These are phyloP conservation scores for Barbatosphaeria neglecta DNA, from an alignment of 495 filamentous ascomycete genomes.

Conservation along the genomic window DNA sequence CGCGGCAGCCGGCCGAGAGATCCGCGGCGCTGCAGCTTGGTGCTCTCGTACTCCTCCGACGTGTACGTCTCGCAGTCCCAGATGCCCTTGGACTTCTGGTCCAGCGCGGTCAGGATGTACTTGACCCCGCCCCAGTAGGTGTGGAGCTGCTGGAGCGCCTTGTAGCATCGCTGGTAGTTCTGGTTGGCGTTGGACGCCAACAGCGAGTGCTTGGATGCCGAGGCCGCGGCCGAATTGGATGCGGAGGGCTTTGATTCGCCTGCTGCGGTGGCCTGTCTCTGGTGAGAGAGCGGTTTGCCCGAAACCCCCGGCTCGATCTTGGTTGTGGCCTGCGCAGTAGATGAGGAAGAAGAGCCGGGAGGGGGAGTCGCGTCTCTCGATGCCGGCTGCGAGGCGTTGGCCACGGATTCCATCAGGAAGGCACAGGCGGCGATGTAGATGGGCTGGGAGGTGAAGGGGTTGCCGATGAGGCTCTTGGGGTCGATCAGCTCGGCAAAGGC, in stretches of 20 bases:
- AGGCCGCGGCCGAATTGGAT: constrained; percentile 8
- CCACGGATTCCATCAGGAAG: constrained; percentile 69
- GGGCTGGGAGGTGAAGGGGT: constrained; percentile 79
- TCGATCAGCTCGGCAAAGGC: constrained; percentile 69
- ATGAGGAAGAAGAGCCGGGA: constrained; percentile 8
- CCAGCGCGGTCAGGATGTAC: constrained; percentile 75
- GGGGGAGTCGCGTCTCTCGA: constrained; percentile 40
- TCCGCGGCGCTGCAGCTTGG: constrained; percentile 43
- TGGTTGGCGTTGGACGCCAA: constrained; percentile 64
- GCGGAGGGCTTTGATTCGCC: constrained; percentile 36
- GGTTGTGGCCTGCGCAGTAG: neutral
- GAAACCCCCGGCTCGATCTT: neutral
- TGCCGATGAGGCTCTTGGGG: constrained; percentile 68
- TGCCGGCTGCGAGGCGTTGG: constrained; percentile 43
- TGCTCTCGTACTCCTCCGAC: constrained; percentile 63
- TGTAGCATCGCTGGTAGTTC: constrained; percentile 73
- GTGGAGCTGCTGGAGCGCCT: constrained; percentile 63
- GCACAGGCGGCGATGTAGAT: constrained; percentile 84
- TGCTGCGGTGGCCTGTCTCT: neutral
- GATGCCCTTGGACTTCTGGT: constrained; percentile 76
- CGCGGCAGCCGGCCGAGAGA: constrained; percentile 18
- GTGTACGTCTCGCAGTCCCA: constrained; percentile 72
- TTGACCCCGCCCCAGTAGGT: constrained; percentile 76
- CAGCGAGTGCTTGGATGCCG: constrained; percentile 51
- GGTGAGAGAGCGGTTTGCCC: neutral